These are phyloP conservation scores for Metschnikowia borealis DNA, from an alignment of 805 yeast genomes.

Conservation along the genomic window DNA sequence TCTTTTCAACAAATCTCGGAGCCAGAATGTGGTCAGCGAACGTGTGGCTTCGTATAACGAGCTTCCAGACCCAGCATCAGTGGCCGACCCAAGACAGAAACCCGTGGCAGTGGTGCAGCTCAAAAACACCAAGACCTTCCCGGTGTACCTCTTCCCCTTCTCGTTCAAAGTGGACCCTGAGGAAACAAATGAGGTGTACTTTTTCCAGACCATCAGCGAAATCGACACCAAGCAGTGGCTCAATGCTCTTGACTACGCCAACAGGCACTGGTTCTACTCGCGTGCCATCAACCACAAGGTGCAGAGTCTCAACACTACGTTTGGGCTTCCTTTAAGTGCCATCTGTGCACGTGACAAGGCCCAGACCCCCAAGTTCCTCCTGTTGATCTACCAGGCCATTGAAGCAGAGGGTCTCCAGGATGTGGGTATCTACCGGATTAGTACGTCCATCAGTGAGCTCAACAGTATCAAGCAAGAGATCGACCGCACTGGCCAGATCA, in stretches of 20 bases:
- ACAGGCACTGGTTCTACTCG: conserved; percentile 54
- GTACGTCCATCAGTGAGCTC: conserved; percentile 49
- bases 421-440: conserved; percentile 80
- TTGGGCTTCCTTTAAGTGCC: conserved; percentile 80
- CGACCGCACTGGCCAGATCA: conserved; percentile 44
- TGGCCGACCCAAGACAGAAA: conserved; percentile 44
- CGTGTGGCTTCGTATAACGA: conserved; percentile 47
- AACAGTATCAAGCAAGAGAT: conserved; percentile 41
- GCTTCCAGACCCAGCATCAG: conserved; percentile 51
- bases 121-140: conserved; percentile 45
- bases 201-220: conserved; percentile 63
- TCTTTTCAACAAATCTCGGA: conserved; percentile 51
- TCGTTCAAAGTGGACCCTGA: conserved; percentile 48
- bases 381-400: conserved; percentile 63
- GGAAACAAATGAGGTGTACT: conserved; percentile 46
- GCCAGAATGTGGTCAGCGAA: conserved; percentile 40
- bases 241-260: conserved; percentile 42
- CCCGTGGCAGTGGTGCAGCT: conserved; percentile 48
- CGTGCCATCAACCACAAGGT: conserved; percentile 28
- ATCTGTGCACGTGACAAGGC: conserved; percentile 71
- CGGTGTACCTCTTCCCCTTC: conserved; percentile 47
- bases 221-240: conserved; percentile 75
- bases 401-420: conserved; percentile 87
- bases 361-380: conserved; percentile 61
- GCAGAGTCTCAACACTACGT: conserved; percentile 41